phyloP scores from a whole-genome alignment of 2,329 filamentous ascomycete genomes.

The Talaromyces pinophilus region DNA sequence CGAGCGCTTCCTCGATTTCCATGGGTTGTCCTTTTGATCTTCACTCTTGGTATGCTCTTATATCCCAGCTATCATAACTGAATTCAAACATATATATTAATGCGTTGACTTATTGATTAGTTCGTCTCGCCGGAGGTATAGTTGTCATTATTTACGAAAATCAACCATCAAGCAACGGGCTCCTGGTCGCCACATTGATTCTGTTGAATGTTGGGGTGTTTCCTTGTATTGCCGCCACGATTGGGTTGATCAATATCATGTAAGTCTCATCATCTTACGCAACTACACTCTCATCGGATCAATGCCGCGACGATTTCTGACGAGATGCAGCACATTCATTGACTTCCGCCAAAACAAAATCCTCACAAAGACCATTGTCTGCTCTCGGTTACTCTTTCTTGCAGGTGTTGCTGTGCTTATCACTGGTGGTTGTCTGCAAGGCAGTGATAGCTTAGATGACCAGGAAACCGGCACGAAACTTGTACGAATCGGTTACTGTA shows the following conservation, averaged over 20 bases:
- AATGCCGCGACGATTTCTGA: not conserved
- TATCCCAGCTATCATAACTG: not conserved
- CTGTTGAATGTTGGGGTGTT: constrained; percentile 30
- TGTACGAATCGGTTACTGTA: constrained; percentile 29
- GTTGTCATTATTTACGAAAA: constrained; percentile 27
- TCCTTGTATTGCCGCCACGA: constrained; percentile 30
- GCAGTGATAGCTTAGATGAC: constrained; percentile 22
- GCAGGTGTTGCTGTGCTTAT: constrained; percentile 27
- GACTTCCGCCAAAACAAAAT: constrained; percentile 20
- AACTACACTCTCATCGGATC: no score
- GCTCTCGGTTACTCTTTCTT: constrained; percentile 27
- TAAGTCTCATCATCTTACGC: constrained; percentile 19
- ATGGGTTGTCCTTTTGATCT: constrained; percentile 28
- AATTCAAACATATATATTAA: not conserved
- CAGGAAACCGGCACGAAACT: constrained; percentile 25
- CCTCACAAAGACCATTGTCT: constrained; percentile 21
- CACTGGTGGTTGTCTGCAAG: constrained; percentile 27
- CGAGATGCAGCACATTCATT: constrained; percentile 9
- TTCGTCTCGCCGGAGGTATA: constrained; percentile 27
- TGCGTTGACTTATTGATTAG: not conserved
- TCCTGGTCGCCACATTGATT: constrained; percentile 27
- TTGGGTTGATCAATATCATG: constrained; percentile 30
- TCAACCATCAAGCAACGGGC: constrained; percentile 21
- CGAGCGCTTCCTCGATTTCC: constrained; percentile 26
- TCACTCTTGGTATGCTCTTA: constrained; percentile 26